phyloP scores from a whole-genome alignment of 2,329 filamentous ascomycete species.

The Penicillium sp. region DNA sequence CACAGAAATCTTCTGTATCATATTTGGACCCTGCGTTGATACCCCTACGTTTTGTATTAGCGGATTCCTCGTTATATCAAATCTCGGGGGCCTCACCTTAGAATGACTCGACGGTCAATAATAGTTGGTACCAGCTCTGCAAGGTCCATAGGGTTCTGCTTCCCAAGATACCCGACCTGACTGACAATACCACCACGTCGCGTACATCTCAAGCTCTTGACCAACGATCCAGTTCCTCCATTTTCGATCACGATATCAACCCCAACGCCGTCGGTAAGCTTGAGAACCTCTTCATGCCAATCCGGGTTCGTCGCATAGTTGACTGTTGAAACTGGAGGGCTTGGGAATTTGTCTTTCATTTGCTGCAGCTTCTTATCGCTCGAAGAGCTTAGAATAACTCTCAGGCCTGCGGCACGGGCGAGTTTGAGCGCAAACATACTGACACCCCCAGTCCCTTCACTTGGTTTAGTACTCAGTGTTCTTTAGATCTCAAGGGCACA shows the following conservation, averaged over 20 bases:
- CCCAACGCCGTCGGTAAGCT: slow-evolving; percentile 29
- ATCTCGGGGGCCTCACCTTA: slow-evolving; percentile 22
- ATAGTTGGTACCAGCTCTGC: slow-evolving; percentile 33
- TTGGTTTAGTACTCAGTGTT: neutral
- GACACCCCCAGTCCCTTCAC: slow-evolving; percentile 37
- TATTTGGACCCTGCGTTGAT: slow-evolving; percentile 40
- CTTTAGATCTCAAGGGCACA: too few relatives aligned
- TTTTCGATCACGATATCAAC: slow-evolving; percentile 40
- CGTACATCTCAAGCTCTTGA: slow-evolving; percentile 39
- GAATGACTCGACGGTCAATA: slow-evolving; percentile 35
- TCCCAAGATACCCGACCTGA: slow-evolving; percentile 42
- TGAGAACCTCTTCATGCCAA: slow-evolving; percentile 34
- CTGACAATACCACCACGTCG: slow-evolving; percentile 41
- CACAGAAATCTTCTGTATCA: slow-evolving; percentile 39
- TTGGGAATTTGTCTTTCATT: slow-evolving; percentile 23
- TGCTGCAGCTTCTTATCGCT: slow-evolving; percentile 31
- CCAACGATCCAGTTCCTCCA: slow-evolving; percentile 36
- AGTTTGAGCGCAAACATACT: slow-evolving; percentile 35
- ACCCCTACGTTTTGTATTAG: slow-evolving; percentile 24
- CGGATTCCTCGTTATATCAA: neutral
- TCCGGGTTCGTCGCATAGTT: slow-evolving; percentile 29
- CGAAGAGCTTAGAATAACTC: slow-evolving; percentile 37
- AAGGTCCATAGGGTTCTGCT: slow-evolving; percentile 27
- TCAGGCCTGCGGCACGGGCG: slow-evolving; percentile 28
- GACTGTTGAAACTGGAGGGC: slow-evolving; percentile 23